Conservation (phyloP, 768 basidiomycete species). For the Exidia glandulosa region DNA sequence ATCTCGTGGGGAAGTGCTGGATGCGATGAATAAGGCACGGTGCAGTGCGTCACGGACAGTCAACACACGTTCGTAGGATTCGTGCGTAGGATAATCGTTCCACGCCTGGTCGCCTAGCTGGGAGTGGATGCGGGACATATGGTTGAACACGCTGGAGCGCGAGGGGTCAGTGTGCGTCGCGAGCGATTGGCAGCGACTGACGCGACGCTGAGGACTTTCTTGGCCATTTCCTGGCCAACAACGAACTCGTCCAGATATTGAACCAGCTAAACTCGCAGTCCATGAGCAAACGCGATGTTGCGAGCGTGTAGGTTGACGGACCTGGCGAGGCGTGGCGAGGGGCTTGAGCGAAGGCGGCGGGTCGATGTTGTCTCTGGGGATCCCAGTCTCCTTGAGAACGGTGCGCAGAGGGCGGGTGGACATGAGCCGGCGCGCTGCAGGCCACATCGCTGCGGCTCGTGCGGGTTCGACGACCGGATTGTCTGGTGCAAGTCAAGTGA, state of each 20-base stretch:
- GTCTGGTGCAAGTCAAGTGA: neutral
- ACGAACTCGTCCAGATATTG: constrained; percentile 83
- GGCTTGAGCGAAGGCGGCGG: neutral
- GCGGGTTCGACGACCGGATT: neutral
- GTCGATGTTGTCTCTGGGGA: neutral
- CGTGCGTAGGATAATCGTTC: constrained; percentile 11
- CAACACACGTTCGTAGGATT: constrained; percentile 19
- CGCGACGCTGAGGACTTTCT: constrained; percentile 92
- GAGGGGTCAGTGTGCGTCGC: neutral
- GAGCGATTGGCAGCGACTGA: constrained; percentile 29
- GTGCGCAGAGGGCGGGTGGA: neutral
- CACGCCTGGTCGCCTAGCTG: constrained; percentile 25
- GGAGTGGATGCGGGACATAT: constrained; percentile 8
- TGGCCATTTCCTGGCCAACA: constrained; percentile 84
- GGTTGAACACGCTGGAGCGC: neutral
- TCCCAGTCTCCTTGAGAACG: neutral
- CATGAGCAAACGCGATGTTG: neutral
- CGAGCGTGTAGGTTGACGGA: constrained; percentile 7
- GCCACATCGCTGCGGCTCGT: neutral
- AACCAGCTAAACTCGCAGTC: constrained; percentile 43
- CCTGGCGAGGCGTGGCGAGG: constrained; percentile 51
- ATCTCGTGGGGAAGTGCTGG: constrained; percentile 32
- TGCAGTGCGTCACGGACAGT: neutral
- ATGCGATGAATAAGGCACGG: neutral
- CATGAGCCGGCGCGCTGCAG: neutral